A percentile compares a stretch with the other conserved stretches of the same genome.
These are phyloP conservation scores for Fusarium sororula DNA, from an alignment of 2,329 filamentous ascomycete genomes.

Conservation along the genomic window DNA sequence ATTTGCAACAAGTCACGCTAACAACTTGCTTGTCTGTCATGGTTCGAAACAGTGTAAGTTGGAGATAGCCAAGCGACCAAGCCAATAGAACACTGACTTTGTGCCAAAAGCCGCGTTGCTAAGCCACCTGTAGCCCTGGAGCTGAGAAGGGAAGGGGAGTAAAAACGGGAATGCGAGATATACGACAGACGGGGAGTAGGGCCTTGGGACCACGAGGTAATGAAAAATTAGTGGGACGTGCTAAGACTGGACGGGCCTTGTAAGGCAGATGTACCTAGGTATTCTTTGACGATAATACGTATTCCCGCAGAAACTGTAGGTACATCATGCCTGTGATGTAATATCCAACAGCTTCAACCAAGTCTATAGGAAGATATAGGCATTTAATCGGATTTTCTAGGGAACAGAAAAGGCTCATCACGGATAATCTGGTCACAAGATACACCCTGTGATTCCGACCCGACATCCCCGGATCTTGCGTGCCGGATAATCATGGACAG, in stretches of 20 bases:
- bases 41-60: background rate
- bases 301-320: background rate
- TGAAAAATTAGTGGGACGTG: constrained; percentile 12
- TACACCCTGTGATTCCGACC: background rate
- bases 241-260: constrained; percentile 12
- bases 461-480: constrained; percentile 25
- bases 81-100: background rate
- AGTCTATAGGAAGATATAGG: background rate
- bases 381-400: background rate
- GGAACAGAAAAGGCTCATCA: background rate
- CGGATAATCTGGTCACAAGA: constrained; percentile 9
- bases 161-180: constrained; percentile 39
- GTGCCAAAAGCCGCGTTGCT: constrained; percentile 16
- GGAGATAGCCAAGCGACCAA: background rate
- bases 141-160: constrained; percentile 2
- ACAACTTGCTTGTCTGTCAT: background rate
- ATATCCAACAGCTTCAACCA: background rate
- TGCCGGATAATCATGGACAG: constrained; percentile 28
- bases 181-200: constrained; percentile 30
- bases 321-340: background rate
- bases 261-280: background rate
- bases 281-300: background rate
- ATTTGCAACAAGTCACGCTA: constrained; percentile 11
- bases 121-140: constrained; percentile 27
- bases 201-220: constrained; percentile 14